A percentile compares a stretch with the other conserved stretches of the same genome.
phyloP scores from a whole-genome alignment of 768 basidiomycete genomes.

The Lactifluus pinguis region DNA sequence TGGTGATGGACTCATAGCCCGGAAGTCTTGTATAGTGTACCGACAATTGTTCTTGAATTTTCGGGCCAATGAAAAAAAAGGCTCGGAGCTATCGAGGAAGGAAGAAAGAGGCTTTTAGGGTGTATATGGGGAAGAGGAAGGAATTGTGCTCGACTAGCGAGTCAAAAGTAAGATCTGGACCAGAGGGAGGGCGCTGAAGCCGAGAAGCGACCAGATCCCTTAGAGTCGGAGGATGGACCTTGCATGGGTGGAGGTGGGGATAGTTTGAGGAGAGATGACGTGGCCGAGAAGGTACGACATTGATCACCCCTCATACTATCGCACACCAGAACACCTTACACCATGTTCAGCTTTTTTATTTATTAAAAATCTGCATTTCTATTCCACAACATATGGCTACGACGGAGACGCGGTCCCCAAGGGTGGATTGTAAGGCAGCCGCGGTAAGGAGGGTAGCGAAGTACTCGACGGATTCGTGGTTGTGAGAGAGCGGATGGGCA shows the following conservation, averaged over 20 bases:
- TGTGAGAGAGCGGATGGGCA: too few relatives aligned
- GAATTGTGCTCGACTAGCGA: slow-evolving; percentile 53
- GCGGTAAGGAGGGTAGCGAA: too few relatives aligned
- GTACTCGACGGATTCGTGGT: too few relatives aligned
- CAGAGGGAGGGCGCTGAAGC: slow-evolving; percentile 42
- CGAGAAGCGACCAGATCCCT: slow-evolving; percentile 18
- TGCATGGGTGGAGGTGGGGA: slow-evolving; percentile 11
- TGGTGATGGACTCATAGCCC: slow-evolving; percentile 15
- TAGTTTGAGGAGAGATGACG: slow-evolving; percentile 15
- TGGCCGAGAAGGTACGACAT: slow-evolving; percentile 6
- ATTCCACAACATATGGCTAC: too few relatives aligned
- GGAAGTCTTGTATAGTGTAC: slow-evolving; percentile 23
- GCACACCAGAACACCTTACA: slow-evolving; percentile 1
- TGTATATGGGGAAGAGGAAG: slow-evolving; percentile 75
- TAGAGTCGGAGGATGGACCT: slow-evolving; percentile 14
- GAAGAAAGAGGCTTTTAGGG: slow-evolving; percentile 50
- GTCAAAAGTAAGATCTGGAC: slow-evolving; percentile 52
- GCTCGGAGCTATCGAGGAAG: slow-evolving; percentile 44
- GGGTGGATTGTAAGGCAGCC: too few relatives aligned
- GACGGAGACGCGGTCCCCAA: too few relatives aligned
- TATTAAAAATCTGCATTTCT: too few relatives aligned
- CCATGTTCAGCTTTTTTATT: background rate
- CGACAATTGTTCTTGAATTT: slow-evolving; percentile 38
- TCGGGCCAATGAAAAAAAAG: slow-evolving; percentile 58
- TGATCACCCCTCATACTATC: slow-evolving; percentile 17